Percentiles rank a stretch among this genome's conserved stretches.
These are phyloP conservation scores for Xerocomus spinulosus DNA, from an alignment of 768 basidiomycete species.

Conservation along the genomic window DNA sequence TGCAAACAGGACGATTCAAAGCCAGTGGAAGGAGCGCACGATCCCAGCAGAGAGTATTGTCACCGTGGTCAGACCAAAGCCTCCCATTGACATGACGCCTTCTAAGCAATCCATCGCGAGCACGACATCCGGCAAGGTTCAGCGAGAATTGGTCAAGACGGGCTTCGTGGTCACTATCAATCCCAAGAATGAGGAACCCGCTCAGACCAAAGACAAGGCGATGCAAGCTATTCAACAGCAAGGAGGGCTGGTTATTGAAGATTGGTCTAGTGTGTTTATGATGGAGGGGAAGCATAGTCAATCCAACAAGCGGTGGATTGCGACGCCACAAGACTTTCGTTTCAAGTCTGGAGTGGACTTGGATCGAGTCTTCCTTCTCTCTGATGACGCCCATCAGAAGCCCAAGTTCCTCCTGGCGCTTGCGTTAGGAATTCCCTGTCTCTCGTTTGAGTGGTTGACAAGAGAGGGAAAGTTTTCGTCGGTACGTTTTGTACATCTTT, in stretches of 20 bases:
- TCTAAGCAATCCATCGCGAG: constrained; percentile 43
- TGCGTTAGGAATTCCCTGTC: constrained; percentile 81
- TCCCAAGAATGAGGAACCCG: constrained; percentile 32
- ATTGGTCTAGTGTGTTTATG: constrained; percentile 52
- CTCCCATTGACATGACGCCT: constrained; percentile 39
- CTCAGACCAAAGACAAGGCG: constrained; percentile 41
- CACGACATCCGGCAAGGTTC: constrained; percentile 31
- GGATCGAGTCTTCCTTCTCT: constrained; percentile 57
- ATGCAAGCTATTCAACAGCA: constrained; percentile 41
- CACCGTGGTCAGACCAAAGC: constrained; percentile 37
- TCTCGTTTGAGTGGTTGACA: constrained; percentile 51
- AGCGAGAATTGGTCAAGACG: constrained; percentile 42
- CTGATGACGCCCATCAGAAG: constrained; percentile 63
- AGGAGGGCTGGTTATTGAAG: constrained; percentile 59
- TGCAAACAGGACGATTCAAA: constrained; percentile 44
- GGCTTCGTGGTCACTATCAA: constrained; percentile 59
- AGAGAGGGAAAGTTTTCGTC: constrained; percentile 29
- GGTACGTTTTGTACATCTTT: constrained; percentile 14
- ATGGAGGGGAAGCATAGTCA: constrained; percentile 50
- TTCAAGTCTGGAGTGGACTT: constrained; percentile 37
- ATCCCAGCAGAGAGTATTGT: constrained; percentile 42
- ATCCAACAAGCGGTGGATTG: constrained; percentile 49
- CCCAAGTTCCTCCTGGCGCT: constrained; percentile 80
- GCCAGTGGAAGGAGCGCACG: constrained; percentile 51
- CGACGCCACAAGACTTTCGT: constrained; percentile 43